Evolutionary conservation across 805 yeast species (phyloP), one percentile per base, ranked within the genome.

Genomic region (Metschnikowia chrysomelidarum): DNA sequence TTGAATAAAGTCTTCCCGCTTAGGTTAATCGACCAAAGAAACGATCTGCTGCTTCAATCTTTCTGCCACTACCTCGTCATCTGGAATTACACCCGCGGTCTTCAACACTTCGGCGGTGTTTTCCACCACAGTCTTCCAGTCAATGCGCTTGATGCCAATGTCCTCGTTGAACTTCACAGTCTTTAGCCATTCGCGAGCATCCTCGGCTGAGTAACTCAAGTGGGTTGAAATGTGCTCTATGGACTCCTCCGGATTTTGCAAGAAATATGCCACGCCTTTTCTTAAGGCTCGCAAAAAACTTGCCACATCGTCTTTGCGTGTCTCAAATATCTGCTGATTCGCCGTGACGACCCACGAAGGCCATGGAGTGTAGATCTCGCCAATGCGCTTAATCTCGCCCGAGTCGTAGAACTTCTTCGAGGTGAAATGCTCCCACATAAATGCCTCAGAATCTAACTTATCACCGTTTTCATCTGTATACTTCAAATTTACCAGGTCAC

Each of bases 341-440:
- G 78, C 78, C 14, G 78, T 76, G 31, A 87, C 71, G 11, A 87
- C 89, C 96, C 96, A 88, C 2, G 95, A 84, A 8, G 96, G 91
- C 97, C 97, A 88, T 13, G 97, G 97, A 0, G 97, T 88, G 61
- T 83, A 85, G 38, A 88, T 87, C 46, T 84, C 86, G 11, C 95
- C 97, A 41, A 88, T 79, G 47, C 75, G 68, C 61, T 83, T 86
- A 61, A 89, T 80, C 50, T 87, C 96, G 14, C 76, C 73, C 36
- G 64, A 72, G 52, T 86, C 96, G 57, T 84, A 87, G 64, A 85
- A 88, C 56, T 76, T 78, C 55, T 88, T 88, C 21, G 89, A 78
- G 1, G 97, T 88, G 67, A 88, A 88, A 60, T 84, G 75, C 54
- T 88, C 97, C 97, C 97, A 88, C 95, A 89, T 84, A 60, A 88